These are phyloP conservation scores for Symmetrospora coprosmae DNA, from an alignment of 768 basidiomycete genomes.

Conservation along the genomic window DNA sequence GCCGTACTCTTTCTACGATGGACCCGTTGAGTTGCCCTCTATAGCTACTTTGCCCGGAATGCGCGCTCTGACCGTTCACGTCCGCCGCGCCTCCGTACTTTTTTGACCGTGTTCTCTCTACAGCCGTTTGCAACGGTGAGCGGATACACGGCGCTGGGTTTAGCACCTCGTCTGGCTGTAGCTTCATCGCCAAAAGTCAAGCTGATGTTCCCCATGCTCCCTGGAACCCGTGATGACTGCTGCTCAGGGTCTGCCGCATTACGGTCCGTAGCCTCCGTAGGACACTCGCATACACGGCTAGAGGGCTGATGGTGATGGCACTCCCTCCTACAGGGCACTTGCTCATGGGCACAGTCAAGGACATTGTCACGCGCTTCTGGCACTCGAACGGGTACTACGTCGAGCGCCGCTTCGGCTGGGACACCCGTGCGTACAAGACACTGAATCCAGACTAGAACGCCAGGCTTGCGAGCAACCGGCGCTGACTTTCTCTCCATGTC, in stretches of 20 bases:
- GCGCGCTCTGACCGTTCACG: background rate
- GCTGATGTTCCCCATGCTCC: background rate
- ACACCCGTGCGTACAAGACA: background rate
- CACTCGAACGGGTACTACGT: slow-evolving; percentile 25
- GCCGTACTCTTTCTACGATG: slow-evolving; percentile 89
- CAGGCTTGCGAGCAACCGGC: background rate
- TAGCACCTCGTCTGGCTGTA: slow-evolving; percentile 13
- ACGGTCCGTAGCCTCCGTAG: slow-evolving; percentile 66
- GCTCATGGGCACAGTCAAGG: slow-evolving; percentile 60
- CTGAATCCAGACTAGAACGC: background rate
- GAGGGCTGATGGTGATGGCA: background rate
- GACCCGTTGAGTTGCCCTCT: slow-evolving; percentile 41
- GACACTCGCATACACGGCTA: slow-evolving; percentile 40
- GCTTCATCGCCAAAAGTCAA: background rate
- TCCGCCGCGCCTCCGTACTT: background rate
- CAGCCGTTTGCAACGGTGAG: slow-evolving; percentile 7
- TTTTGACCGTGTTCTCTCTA: background rate
- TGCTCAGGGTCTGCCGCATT: slow-evolving; percentile 65
- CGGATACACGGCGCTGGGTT: too few species aligned
- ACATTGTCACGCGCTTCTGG: slow-evolving; percentile 24
- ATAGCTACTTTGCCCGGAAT: background rate
- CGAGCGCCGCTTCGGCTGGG: slow-evolving; percentile 21
- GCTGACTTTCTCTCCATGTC: background rate
- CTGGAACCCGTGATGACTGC: too few species aligned
- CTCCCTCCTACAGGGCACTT: slow-evolving; percentile 21